A percentile compares a stretch with the other conserved stretches of the same genome.
phyloP scores from a whole-genome alignment of 2,329 filamentous ascomycete species.

The Bipolaris sorokiniana region DNA sequence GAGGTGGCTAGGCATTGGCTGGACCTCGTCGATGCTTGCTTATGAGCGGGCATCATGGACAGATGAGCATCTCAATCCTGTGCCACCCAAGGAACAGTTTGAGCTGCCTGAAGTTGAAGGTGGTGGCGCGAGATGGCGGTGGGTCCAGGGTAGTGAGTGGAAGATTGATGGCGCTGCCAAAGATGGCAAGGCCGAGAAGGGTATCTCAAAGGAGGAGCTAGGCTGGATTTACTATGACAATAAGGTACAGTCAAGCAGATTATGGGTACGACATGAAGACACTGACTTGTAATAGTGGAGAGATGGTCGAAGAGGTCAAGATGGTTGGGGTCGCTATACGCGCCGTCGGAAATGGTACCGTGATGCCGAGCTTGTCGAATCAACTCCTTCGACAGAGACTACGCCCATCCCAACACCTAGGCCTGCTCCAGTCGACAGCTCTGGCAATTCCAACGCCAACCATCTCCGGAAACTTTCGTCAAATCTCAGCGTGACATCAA shows the following conservation, averaged over 20 bases:
- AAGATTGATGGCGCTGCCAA: conserved; percentile 74
- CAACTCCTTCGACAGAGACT: conserved; percentile 56
- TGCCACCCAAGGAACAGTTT: conserved; percentile 76
- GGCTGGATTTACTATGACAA: conserved; percentile 99
- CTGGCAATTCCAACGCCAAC: conserved; percentile 28
- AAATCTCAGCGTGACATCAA: conserved; percentile 34
- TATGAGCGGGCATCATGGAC: conserved; percentile 94
- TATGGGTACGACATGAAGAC: neutral
- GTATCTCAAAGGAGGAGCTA: conserved; percentile 55
- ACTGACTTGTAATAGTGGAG: conserved; percentile 70
- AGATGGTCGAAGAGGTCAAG: conserved; percentile 79
- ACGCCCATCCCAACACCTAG: conserved; percentile 52
- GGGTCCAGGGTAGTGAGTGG: conserved; percentile 88
- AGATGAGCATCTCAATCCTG: conserved; percentile 88
- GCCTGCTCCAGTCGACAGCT: conserved; percentile 39
- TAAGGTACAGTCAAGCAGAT: conserved; percentile 64
- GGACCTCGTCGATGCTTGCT: conserved; percentile 88
- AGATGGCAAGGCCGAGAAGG: conserved; percentile 46
- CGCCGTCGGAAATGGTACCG: conserved; percentile 94
- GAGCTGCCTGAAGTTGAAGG: conserved; percentile 70
- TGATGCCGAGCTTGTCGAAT: conserved; percentile 91
- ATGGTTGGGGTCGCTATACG: conserved; percentile 95
- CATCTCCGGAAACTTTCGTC: conserved; percentile 31
- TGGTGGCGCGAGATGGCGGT: conserved; percentile 71
- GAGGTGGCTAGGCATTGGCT: conserved; percentile 91